Conservation (phyloP, 371 early-diverging fungal species). For the Mortierella sp. region DNA sequence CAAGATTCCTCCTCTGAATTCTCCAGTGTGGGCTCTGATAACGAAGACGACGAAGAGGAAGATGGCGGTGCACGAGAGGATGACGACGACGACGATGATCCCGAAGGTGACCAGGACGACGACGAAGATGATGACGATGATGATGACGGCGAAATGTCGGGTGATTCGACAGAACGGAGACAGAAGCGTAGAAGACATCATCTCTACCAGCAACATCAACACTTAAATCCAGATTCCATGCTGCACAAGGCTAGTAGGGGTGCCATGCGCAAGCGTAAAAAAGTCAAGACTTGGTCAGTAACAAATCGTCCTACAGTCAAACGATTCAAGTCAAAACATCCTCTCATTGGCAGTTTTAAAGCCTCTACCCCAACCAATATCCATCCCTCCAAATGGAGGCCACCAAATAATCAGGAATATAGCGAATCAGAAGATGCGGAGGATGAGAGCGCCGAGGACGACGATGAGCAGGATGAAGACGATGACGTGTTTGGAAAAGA, state of each 20-base stretch:
- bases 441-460: conserved; percentile 53
- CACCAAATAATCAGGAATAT: conserved; percentile 42
- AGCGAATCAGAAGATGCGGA: conserved; percentile 55
- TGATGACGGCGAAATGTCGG: conserved; percentile 43
- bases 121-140: conserved; percentile 49
- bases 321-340: conserved; percentile 49
- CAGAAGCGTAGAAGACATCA: conserved; percentile 45
- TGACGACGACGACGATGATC: conserved; percentile 31
- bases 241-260: conserved; percentile 40
- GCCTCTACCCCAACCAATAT: conserved; percentile 38
- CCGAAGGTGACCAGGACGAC: conserved; percentile 23
- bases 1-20: conserved; percentile 44
- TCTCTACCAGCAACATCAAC: conserved; percentile 48
- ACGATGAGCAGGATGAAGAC: conserved; percentile 49
- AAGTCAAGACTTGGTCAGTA: conserved; percentile 33
- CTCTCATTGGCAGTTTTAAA: conserved; percentile 45
- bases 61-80: conserved; percentile 13
- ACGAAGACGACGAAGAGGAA: conserved; percentile 43
- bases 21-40: conserved; percentile 44
- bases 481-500: conserved; percentile 55
- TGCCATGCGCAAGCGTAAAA: conserved; percentile 48
- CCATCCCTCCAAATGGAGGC: conserved; percentile 44
- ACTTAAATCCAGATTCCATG: conserved; percentile 45
- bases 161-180: conserved; percentile 38
- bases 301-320: conserved; percentile 47